Percentiles rank a stretch among this genome's conserved stretches.
These are phyloP conservation scores for Allodekkera sacchari DNA, from an alignment of 805 yeast species.

Conservation along the genomic window DNA sequence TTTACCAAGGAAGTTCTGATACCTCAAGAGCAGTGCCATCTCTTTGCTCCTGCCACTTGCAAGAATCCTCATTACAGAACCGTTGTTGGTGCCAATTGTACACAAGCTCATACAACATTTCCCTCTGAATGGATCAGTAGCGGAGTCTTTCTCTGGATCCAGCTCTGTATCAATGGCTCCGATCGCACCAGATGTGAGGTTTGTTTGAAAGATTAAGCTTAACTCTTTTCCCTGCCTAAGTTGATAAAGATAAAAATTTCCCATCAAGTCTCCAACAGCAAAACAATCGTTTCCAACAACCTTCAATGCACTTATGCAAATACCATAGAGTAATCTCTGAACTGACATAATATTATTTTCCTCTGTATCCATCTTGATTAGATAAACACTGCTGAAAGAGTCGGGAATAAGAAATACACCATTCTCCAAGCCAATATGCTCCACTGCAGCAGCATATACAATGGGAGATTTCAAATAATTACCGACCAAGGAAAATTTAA, in stretches of 20 bases:
- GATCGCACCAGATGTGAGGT: slow-evolving; percentile 6
- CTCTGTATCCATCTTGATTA: slow-evolving; percentile 4
- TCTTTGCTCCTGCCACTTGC: neutral
- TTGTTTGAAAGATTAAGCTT: slow-evolving; percentile 2
- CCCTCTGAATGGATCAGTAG: no score
- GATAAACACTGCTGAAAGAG: slow-evolving; percentile 15
- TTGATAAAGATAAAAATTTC: slow-evolving; percentile 13
- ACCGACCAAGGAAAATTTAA: slow-evolving; percentile 5
- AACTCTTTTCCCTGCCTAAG: neutral
- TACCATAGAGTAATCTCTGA: neutral
- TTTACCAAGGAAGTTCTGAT: neutral
- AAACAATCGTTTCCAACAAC: slow-evolving; percentile 10
- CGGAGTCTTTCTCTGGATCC: no score
- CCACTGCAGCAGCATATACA: slow-evolving; percentile 5
- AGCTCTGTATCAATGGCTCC: slow-evolving; percentile 3
- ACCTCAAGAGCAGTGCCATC: slow-evolving; percentile 1
- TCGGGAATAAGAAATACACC: slow-evolving; percentile 11
- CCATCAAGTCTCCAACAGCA: slow-evolving; percentile 17
- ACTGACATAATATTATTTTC: slow-evolving; percentile 2
- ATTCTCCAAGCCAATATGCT: neutral
- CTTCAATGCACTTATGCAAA: slow-evolving; percentile 7
- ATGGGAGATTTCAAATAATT: neutral
- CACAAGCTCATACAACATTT: no score
- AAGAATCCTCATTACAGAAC: slow-evolving; percentile 6
- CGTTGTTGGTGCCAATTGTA: slow-evolving; percentile 11